Evolutionary conservation across 2,329 filamentous ascomycete genomes (phyloP), one percentile per base, ranked within the genome.

Genomic region (Coniochaeta sp.): DNA sequence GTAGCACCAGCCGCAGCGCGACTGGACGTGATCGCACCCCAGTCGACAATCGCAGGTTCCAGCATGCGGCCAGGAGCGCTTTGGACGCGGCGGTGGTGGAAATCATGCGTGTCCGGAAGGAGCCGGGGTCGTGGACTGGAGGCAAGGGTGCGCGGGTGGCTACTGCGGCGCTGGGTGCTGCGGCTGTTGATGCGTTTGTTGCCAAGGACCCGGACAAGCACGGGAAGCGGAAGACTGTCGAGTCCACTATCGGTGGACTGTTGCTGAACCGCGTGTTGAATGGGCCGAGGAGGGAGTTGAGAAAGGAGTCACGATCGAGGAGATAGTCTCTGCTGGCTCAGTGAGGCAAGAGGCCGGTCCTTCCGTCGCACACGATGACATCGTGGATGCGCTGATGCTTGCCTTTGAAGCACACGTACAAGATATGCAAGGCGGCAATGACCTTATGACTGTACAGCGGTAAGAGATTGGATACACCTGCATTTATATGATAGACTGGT

Each of bases 161-260:
- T 2, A 64, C 63, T 31, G 68, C 68, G 19, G 67, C 67, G 14
- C 60, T 70, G 33, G 67, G 67, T 0, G 68, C 67, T 14, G 67
- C 63, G 9, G 68, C 65, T 3, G 58, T 65, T 24, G 65, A 64
- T 31, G 65, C 64, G 17, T 62, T 67, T 8, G 43, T 28, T 9
- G 36, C 12, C 9, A 24, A 28, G 16, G 57, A 40, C 31, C 57
- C 40, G n/a, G 24, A 47, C 8, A 24, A 43, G 26, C 40, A 59
- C 43, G 36, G 57, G 40, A 52, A 50, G 40, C 47, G 38, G 57
- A 34, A 52, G 33, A 59, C 14, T 16, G 40, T 59, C 1, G 64
- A 62, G 16, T 61, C 62, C 44, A 62, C 66, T 1, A 16, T 68
- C 4, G 66, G 65, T 0, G 67, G 66, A 7, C 58, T 68, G 61